Conservation (phyloP, 2,329 filamentous ascomycete species). For the Penicillium sclerotigenum region DNA sequence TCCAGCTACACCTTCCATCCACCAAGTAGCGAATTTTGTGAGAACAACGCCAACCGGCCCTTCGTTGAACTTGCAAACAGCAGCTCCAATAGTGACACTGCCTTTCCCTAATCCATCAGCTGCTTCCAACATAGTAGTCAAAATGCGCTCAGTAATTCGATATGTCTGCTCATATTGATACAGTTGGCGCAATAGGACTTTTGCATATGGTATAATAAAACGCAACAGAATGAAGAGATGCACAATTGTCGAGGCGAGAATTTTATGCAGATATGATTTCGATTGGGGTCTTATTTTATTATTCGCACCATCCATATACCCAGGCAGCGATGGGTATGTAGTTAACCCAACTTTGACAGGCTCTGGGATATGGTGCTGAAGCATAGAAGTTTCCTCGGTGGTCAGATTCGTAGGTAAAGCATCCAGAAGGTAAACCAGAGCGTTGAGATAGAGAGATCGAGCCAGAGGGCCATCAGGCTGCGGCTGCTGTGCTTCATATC, state of each 20-base stretch:
- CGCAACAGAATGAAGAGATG: slow-evolving; percentile 59
- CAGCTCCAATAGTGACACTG: slow-evolving; percentile 52
- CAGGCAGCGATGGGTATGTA: not conserved
- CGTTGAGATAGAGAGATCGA: slow-evolving; percentile 37
- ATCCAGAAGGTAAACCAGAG: slow-evolving; percentile 39
- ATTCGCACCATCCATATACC: not conserved
- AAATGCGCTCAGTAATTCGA: slow-evolving; percentile 59
- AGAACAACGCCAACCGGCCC: slow-evolving; percentile 61
- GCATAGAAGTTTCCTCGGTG: slow-evolving; percentile 27
- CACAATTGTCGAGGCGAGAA: slow-evolving; percentile 56
- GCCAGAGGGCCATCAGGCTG: slow-evolving; percentile 32
- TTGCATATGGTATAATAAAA: slow-evolving; percentile 60
- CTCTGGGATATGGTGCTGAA: slow-evolving; percentile 30
- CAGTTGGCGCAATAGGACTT: slow-evolving; percentile 51
- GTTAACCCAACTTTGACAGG: slow-evolving; percentile 17
- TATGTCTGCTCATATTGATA: slow-evolving; percentile 65
- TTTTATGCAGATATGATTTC: slow-evolving; percentile 56
- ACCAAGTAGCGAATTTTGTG: slow-evolving; percentile 57
- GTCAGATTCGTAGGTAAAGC: slow-evolving; percentile 34
- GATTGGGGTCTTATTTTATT: not conserved
- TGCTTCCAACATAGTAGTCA: slow-evolving; percentile 52
- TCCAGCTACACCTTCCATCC: slow-evolving; percentile 61
- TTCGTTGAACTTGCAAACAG: slow-evolving; percentile 60
- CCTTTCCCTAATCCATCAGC: slow-evolving; percentile 54
- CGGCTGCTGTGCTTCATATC: slow-evolving; percentile 34